Conservation (phyloP, 257 asterid species). For the Osmanthus fragrans region DNA sequence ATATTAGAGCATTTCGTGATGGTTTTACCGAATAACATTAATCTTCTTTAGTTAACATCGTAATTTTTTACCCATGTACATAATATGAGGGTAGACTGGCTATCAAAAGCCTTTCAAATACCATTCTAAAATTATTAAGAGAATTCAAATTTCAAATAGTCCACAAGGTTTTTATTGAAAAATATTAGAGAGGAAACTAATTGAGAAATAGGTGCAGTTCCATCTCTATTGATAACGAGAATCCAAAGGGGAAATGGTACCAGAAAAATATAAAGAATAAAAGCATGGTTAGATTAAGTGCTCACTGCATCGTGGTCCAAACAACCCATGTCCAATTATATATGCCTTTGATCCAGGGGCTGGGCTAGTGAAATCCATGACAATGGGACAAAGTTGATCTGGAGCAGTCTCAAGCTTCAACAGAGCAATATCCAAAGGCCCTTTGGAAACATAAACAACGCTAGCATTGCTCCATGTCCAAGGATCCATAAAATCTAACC, state of each 20-base stretch:
- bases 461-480: conserved; percentile 95
- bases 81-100: not conserved
- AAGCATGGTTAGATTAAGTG: conserved; percentile 11
- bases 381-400: conserved; percentile 68
- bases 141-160: not conserved
- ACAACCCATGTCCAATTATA: conserved; percentile 92
- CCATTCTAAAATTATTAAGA: not conserved
- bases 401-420: conserved; percentile 78
- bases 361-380: conserved; percentile 62
- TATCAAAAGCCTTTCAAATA: not conserved
- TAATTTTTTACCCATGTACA: conserved; percentile 1
- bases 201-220: not conserved
- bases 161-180: not conserved
- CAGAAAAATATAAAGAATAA: not conserved
- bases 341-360: conserved; percentile 80
- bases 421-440: conserved; percentile 90
- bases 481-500: conserved; percentile 77
- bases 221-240: not conserved
- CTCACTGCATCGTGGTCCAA: conserved; percentile 97
- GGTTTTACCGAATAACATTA: not conserved
- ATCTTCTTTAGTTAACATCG: not conserved
- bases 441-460: conserved; percentile 76
- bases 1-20: conserved; percentile 1
- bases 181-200: not conserved
- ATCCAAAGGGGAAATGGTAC: not conserved